phyloP scores from a whole-genome alignment of 768 basidiomycete genomes.

The Austroboletus festivus region DNA sequence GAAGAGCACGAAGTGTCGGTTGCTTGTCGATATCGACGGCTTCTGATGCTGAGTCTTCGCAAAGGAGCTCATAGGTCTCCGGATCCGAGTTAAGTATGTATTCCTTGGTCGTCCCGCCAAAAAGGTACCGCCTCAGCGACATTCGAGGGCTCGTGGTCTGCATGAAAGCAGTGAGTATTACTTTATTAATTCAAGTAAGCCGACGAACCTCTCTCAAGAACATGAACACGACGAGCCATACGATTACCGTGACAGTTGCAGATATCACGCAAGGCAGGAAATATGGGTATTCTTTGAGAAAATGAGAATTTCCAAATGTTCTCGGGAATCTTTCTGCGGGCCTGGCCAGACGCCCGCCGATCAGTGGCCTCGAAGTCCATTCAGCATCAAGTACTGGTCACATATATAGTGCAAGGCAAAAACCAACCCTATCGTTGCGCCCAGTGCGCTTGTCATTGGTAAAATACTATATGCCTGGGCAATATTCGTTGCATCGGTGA shows the following conservation, averaged over 20 bases:
- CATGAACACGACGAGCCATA: slow-evolving; percentile 46
- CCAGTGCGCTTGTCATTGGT: slow-evolving; percentile 47
- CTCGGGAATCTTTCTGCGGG: slow-evolving; percentile 66
- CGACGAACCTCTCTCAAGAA: slow-evolving; percentile 53
- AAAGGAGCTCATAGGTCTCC: not conserved
- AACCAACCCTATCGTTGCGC: slow-evolving; percentile 42
- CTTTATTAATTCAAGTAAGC: not conserved
- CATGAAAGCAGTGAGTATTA: not conserved
- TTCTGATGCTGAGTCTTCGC: not conserved
- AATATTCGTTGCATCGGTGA: slow-evolving; percentile 35
- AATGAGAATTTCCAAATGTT: slow-evolving; percentile 51
- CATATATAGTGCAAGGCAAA: not conserved
- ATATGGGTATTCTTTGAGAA: slow-evolving; percentile 68
- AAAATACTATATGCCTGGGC: slow-evolving; percentile 52
- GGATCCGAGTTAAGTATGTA: not conserved
- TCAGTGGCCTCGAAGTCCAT: slow-evolving; percentile 48
- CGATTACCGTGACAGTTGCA: slow-evolving; percentile 50
- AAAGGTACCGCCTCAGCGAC: slow-evolving; percentile 18
- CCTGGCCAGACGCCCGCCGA: slow-evolving; percentile 62
- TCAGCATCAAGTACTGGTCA: slow-evolving; percentile 1
- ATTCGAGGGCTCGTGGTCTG: slow-evolving; percentile 16
- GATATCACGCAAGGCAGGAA: slow-evolving; percentile 68
- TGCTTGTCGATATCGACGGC: slow-evolving; percentile 17
- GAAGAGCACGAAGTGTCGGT: slow-evolving; percentile 46
- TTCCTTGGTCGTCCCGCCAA: slow-evolving; percentile 4